Evolutionary conservation across 768 basidiomycete genomes (phyloP), one percentile per base, ranked within the genome.

Genomic region (Boletus sp.): DNA sequence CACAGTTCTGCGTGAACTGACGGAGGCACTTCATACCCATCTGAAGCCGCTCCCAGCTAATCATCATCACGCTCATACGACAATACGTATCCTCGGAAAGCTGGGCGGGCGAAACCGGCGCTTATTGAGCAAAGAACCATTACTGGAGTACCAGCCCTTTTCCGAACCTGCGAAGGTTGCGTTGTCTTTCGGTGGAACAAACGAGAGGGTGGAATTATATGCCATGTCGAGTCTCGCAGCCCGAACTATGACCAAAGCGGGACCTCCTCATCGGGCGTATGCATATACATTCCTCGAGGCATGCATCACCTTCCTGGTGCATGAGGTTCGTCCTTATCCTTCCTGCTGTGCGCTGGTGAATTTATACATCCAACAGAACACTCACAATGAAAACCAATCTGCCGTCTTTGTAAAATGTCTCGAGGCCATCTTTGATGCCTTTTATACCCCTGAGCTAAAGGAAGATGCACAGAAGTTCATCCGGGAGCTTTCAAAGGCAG

Each of bases 11-110:
- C 81, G 93, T 44, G 93, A 98, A 58, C 76, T 99, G 53, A 98
- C 94, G 91, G 89, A 90, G 57, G 96, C 94, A 0, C 79, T 99
- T 23, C 93, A 96, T 71, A 87, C 83, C 60, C 88, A 95, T 64
- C 76, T 99, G 45, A 92, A 88, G 64, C 97, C 97, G 0, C 73
- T 93, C 10, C 97, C 97, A 7, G 84, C 85, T 9, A 90, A 85
- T 61, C 93, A 96, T 65, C 84, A 87, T 55, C 91, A 93, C 50
- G 87, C 97, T 0, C 93, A 98, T 69, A 93, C 91, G 14, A 95
- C 96, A 2, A 90, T 97, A 62, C 88, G 97, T 25, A 98, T 99
- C 53, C 76, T 99, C 4, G 97, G 97, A 40, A 99, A 98, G 72
- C 75, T 99, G 5, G 97, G 97, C 7, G 97, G 97, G 1, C 77